A percentile compares a stretch with the other conserved stretches of the same genome.
Evolutionary conservation across 1,284 basidiomycete genomes (phyloP).

Genomic region (Amylostereum areolatum): DNA sequence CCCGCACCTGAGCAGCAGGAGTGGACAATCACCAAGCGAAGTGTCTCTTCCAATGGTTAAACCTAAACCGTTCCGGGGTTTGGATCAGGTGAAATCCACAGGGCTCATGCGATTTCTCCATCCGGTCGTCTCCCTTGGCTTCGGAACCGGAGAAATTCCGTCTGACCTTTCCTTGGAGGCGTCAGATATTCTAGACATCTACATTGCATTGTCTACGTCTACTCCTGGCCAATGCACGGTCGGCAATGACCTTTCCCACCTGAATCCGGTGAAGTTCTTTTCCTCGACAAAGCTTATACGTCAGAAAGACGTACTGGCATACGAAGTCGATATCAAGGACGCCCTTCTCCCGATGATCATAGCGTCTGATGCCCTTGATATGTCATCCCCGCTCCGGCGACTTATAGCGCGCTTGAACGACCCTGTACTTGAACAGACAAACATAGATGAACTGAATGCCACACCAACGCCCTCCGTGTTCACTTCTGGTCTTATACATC

Average conservation of each 20-base stretch:
- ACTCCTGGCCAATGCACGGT: conserved; percentile 7
- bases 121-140: conserved; percentile 49
- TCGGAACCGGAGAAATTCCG: conserved; percentile 45
- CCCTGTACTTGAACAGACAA: conserved; percentile 19
- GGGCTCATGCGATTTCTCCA: conserved; percentile 48
- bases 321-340: conserved; percentile 48
- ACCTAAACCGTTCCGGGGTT: conserved; percentile 27
- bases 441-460: conserved; percentile 21
- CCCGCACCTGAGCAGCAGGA: conserved; percentile 16
- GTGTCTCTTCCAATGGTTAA: too few relatives aligned
- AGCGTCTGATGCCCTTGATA: conserved; percentile 29
- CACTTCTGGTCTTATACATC: conserved; percentile 36
- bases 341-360: conserved; percentile 34
- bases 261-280: conserved; percentile 47
- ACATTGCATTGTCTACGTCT: conserved; percentile 31
- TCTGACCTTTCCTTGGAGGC: conserved; percentile 59
- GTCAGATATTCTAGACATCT: conserved; percentile 47
- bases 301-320: conserved; percentile 54
- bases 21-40: too few relatives aligned
- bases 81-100: conserved; percentile 30
- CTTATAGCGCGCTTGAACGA: conserved; percentile 40
- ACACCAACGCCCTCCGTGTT: conserved; percentile 26
- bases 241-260: conserved; percentile 22
- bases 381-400: conserved; percentile 27
- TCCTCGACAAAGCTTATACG: conserved; percentile 30